Base-by-base conservation (phyloP, 1,139 yeast species). In the Hemisphaericaspora lyxosophila region DNA sequence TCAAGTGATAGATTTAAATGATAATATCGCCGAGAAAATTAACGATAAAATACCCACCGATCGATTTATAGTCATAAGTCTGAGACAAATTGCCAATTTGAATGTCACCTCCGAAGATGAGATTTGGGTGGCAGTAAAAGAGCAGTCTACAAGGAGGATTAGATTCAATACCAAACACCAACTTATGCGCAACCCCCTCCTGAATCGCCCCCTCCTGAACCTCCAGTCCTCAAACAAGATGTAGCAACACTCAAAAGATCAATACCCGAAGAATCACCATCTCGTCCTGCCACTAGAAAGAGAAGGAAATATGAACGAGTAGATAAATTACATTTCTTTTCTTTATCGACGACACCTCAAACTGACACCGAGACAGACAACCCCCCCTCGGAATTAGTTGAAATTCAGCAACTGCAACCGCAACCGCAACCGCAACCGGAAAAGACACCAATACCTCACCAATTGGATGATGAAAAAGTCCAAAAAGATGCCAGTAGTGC, bases 261-360 rank as follows among this genome's bases (percentile, higher is more conserved):
- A 28, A 24, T 27, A 8, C 9, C 48, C 2, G 46, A 40, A 26
- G 27, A 33, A 26, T 24, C 36, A 19, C 38, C 36, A 17, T 16
- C 39, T 7, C 13, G 26, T 7, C 15, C 27, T 7, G 5, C 12
- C 18, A 28, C 39, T 7, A 46, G 67, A 30, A 64, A 64, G 40
- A 50, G 71, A 48, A 49, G 62, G 28, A 62, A 56, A 35, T 57
- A 63, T 34, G 64, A 63, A 38, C 57, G 57, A 36, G 66, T 62
- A 2, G 60, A 55, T 36, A 60, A 57, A 18, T 50, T 64, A 31
- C 67, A 64, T 39, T 66, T 66, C 40, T 64, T 67, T 38, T 63
- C 64, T 39, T 55, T 64, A 36, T 42, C 40, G n/a, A 36, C 49
- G 14, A n/a, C n/a, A n/a, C 34, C 50, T 20, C 32, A 44, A 12